Base-by-base conservation (phyloP, 306 rosid genomes). In the Pachyrhizus erosus region DNA sequence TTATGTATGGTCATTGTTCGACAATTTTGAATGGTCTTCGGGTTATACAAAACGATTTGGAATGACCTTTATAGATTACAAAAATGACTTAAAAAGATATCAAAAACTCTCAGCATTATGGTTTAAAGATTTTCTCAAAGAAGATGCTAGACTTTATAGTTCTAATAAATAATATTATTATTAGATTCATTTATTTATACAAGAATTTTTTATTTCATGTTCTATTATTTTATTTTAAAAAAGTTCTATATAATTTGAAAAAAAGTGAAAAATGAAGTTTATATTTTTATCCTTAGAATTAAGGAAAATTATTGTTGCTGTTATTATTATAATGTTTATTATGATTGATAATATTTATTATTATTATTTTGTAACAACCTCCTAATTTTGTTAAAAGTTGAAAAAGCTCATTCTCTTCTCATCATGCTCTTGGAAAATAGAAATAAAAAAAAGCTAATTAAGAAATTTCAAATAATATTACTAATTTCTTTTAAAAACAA, bases 11-110 rank as follows among this genome's bases (percentile, higher is more conserved):
- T 37, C 40, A 37, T 37, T 37, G 9, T 5, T 37, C 40, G 40
- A 37, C 7, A 85, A 88, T 40, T 88, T 87, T 58, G 89, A 88
- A 82, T 90, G 94, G 92, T 9, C 20, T 1, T 48, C 12, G 2
- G 94, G 92, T 2, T 90, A 81, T 46, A 66, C 83, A 0, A 80
- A 84, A 7, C 78, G 88, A 0, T 90, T 90, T 14, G 90, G 89
- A 3, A 78, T 88, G 40, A 58, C 73, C 73, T 88, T 57, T 55
- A 86, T 87, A 9, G 92, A 90, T 64, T 88, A 70, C 40, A 73
- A 70, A 7, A 64, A 87, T 70, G 84, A 46, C 10, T 33, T 58
- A 0, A 87, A 55, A 68, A 80, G 92, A 71, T 66, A 66, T 66
- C 84, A 83, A 6, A 37, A 37, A 2, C 8, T 37, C 40, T 37